Conservation (phyloP, 331 rosid species). For the Malus hybrid region DNA sequence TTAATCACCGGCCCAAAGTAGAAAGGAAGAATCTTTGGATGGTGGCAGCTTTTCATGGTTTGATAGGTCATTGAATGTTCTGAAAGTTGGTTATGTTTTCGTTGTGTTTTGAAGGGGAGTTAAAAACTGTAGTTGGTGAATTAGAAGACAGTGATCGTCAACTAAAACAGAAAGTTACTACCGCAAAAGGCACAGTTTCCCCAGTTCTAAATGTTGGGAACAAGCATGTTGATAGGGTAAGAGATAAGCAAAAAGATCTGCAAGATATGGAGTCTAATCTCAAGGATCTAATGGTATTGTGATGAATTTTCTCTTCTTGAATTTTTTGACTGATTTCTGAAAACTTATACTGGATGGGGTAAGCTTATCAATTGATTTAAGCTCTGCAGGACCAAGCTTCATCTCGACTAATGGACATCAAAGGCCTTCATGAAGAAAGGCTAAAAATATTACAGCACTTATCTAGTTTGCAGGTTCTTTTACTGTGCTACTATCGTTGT, state of each 20-base stretch:
- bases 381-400: conserved; percentile 66
- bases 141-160: conserved; percentile 65
- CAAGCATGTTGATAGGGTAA: conserved; percentile 56
- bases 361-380: conserved; percentile 11
- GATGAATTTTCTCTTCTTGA: conserved; percentile 3
- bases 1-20: neutral
- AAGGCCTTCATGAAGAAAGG: conserved; percentile 73
- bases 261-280: conserved; percentile 78
- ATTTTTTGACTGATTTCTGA: neutral
- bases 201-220: conserved; percentile 62
- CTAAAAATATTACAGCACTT: conserved; percentile 62
- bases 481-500: neutral
- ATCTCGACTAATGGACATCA: conserved; percentile 49
- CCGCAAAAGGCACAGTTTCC: conserved; percentile 61
- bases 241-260: conserved; percentile 79
- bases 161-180: conserved; percentile 59
- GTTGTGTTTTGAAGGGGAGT: conserved; percentile 58
- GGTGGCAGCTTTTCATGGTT: neutral
- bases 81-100: conserved; percentile 10
- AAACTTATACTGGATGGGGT: neutral
- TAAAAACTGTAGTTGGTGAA: conserved; percentile 53
- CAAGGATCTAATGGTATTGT: conserved; percentile 66
- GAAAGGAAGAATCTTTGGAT: neutral
- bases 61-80: neutral
- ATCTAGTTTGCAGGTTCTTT: conserved; percentile 71